A percentile compares a stretch with the other conserved stretches of the same genome.
phyloP scores from a whole-genome alignment of 306 rosid species.

The Prosopis cineraria region DNA sequence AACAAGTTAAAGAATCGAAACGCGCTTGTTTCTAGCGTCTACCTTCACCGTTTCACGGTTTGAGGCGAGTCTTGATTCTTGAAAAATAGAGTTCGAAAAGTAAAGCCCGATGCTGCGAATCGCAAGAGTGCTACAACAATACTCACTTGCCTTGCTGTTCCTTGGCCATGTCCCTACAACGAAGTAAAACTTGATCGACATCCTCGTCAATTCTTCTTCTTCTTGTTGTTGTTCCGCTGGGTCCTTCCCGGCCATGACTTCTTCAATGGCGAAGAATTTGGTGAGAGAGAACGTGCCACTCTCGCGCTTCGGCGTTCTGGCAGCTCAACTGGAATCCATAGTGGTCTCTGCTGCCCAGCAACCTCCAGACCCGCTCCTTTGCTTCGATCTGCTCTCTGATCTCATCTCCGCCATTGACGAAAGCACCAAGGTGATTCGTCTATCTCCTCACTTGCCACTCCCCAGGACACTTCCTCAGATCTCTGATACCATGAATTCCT shows the following conservation, averaged over 20 bases:
- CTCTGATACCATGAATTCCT: constrained; percentile 9
- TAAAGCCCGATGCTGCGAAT: background rate
- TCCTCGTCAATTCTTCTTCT: constrained; percentile 7
- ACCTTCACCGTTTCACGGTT: too few species aligned
- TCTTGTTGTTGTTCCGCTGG: background rate
- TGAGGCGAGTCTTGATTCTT: too few species aligned
- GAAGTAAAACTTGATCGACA: background rate
- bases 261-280: constrained; percentile 61
- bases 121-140: background rate
- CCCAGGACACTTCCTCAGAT: background rate
- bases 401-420: constrained; percentile 89
- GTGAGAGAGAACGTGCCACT: constrained; percentile 69
- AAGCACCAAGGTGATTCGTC: constrained; percentile 70
- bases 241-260: constrained; percentile 1
- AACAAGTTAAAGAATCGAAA: too few species aligned
- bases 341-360: constrained; percentile 82
- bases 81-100: background rate
- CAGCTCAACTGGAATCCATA: constrained; percentile 95
- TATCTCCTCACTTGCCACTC: background rate
- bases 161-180: background rate
- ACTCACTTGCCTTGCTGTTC: constrained; percentile 6
- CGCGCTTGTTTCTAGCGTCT: too few species aligned
- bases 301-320: constrained; percentile 93
- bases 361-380: constrained; percentile 89
- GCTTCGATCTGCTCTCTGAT: constrained; percentile 99